phyloP scores from a whole-genome alignment of 352 stramenopile genomes.

The Hyaloperonospora brassicae region DNA sequence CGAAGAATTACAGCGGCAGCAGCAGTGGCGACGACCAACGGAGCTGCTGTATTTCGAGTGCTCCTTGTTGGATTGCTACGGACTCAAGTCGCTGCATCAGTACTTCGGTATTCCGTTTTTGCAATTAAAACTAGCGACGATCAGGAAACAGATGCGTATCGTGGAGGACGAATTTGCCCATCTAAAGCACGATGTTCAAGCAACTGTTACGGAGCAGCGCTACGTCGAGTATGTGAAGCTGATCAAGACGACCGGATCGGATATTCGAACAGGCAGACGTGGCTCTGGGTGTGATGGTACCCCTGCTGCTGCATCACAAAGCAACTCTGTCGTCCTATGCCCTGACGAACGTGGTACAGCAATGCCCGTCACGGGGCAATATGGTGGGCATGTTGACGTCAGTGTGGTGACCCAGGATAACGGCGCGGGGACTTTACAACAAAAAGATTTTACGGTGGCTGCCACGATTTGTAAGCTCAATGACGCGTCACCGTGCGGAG shows the following conservation, averaged over 20 bases:
- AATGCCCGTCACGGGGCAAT: constrained; percentile 1
- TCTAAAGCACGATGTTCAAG: constrained; percentile 67
- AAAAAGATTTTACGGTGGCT: not conserved
- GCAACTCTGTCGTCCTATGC: constrained; percentile 11
- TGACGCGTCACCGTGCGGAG: constrained; percentile 1
- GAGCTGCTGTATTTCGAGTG: constrained; percentile 83
- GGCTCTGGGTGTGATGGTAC: constrained; percentile 9
- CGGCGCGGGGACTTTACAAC: not conserved
- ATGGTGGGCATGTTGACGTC: constrained; percentile 12
- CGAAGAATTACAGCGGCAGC: constrained; percentile 25
- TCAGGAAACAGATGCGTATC: constrained; percentile 69
- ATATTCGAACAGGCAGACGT: constrained; percentile 68
- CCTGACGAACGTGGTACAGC: not conserved
- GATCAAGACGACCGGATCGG: constrained; percentile 54
- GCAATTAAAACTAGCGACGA: constrained; percentile 67
- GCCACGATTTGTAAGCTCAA: not conserved
- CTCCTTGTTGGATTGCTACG: constrained; percentile 78
- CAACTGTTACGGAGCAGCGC: constrained; percentile 60
- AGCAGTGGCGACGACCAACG: constrained; percentile 34
- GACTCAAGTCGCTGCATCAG: constrained; percentile 73
- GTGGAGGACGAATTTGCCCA: constrained; percentile 59
- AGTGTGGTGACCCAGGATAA: constrained; percentile 21
- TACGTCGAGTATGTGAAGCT: constrained; percentile 71
- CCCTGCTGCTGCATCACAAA: constrained; percentile 10
- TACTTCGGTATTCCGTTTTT: constrained; percentile 84